Evolutionary conservation across 495 filamentous ascomycete species (phyloP).

Genomic region (Lophiotrema nucula): DNA sequence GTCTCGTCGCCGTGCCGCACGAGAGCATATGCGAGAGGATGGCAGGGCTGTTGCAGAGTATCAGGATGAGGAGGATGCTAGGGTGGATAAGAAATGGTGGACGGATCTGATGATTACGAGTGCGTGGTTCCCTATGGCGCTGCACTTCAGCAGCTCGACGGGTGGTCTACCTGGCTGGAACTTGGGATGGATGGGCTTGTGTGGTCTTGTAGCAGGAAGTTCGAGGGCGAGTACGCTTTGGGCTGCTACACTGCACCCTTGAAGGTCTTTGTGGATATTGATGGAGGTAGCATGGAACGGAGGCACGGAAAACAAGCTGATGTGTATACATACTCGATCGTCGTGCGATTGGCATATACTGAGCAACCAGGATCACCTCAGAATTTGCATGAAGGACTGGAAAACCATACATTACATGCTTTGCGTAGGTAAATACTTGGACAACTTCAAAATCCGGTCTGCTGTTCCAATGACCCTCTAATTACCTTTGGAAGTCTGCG

Average conservation of each 20-base stretch:
- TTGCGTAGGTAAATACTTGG: too few species aligned
- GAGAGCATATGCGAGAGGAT: conserved; percentile 26
- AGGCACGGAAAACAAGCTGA: too few species aligned
- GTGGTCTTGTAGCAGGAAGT: conserved; percentile 37
- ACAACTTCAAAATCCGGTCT: too few species aligned
- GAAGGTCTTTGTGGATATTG: too few species aligned
- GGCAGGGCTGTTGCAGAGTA: conserved; percentile 20
- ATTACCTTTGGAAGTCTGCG: too few species aligned
- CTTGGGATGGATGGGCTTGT: conserved; percentile 39
- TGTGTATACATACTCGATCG: too few species aligned
- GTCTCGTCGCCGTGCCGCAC: conserved; percentile 6
- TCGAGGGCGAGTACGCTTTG: conserved; percentile 34
- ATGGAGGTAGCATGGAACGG: too few species aligned
- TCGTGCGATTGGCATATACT: too few species aligned
- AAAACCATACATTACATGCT: too few species aligned
- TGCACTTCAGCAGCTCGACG: conserved; percentile 35
- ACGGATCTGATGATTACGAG: conserved; percentile 37
- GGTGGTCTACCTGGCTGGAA: conserved; percentile 39
- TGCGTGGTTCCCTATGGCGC: conserved; percentile 41
- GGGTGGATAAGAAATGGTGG: conserved; percentile 41
- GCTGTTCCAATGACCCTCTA: too few species aligned
- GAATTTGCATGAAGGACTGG: too few species aligned
- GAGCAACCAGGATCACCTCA: too few species aligned
- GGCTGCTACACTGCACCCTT: conserved; percentile 22
- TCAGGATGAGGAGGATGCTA: conserved; percentile 28